A percentile compares a stretch with the other conserved stretches of the same genome.
Conservation (phyloP, 169 alveolate genomes). For the Eimeria tenella region DNA sequence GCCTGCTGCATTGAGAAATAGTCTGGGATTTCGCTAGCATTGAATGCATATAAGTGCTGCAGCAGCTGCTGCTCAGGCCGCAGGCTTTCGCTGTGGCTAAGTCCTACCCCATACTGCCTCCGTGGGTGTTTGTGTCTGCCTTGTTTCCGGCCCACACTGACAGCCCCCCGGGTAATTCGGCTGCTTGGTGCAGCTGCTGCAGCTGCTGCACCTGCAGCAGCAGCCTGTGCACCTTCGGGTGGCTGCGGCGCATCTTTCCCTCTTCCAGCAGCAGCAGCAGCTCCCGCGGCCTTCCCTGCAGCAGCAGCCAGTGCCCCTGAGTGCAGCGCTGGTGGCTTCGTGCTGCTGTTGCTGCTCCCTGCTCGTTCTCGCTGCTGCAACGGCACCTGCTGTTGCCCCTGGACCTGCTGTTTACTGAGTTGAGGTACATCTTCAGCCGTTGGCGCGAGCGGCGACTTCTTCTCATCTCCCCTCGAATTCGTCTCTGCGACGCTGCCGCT, state of each 20-base stretch:
- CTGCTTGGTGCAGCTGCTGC: constrained; percentile 19
- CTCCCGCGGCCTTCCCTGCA: background rate
- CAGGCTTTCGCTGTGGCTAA: background rate
- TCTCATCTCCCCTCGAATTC: background rate
- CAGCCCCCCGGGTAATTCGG: constrained; percentile 23
- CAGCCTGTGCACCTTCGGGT: constrained; percentile 10
- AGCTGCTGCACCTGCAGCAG: constrained; percentile 30
- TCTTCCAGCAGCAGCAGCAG: background rate
- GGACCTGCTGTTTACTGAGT: constrained; percentile 29
- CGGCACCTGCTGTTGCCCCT: constrained; percentile 41
- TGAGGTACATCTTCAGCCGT: background rate
- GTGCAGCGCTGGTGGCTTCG: constrained; percentile 1
- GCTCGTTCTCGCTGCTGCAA: constrained; percentile 37
- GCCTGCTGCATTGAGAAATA: constrained; percentile 67
- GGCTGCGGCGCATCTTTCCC: background rate
- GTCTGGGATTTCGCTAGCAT: constrained; percentile 40
- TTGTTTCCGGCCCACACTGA: constrained; percentile 27
- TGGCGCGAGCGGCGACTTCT: background rate
- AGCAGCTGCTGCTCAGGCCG: constrained; percentile 67
- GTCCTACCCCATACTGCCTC: constrained; percentile 11
- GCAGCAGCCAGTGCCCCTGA: background rate
- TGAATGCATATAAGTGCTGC: constrained; percentile 38
- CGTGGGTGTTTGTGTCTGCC: constrained; percentile 46
- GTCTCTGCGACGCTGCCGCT: constrained; percentile 12
- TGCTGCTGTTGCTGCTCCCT: constrained; percentile 50